Base-by-base conservation (phyloP, 371 early-diverging fungal genomes). In the Mycotypha africana region DNA sequence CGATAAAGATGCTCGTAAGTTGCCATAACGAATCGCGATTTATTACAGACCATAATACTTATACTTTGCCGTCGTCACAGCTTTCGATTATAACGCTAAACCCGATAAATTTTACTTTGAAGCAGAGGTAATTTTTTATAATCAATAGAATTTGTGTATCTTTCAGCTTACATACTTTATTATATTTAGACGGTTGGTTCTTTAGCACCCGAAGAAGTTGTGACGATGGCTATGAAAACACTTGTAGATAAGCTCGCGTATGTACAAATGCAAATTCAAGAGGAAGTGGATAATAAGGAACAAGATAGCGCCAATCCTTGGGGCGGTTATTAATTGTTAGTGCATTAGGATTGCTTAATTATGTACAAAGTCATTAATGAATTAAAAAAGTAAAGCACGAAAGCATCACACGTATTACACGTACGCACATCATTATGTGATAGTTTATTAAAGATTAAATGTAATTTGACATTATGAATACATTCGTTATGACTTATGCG, bases 81-180 rank as follows among this genome's bases (percentile, higher is more conserved):
- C 82, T 44, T 95, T 93, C 49, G 95, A 95, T 63, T 92, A 79
- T 55, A 84, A 82, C 25, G 91, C 88, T 28, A 86, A 86, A 57
- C 91, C 93, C 2, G 83, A 88, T 31, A 70, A 73, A 56, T 97
- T 92, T 55, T 96, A 96, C 57, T 85, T 95, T 56, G 82, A 79
- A 39, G 79, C 94, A 30, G 95, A 97, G 78, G 82, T 84, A 72
- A 59, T 33, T 28, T 28, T n/a, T 23, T 36, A 20, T n/a, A n/a
- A n/a, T n/a, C n/a, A n/a, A 12, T 14, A 14, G 0, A 9, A 21
- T 5, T 4, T 4, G 11, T 12, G 25, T 45, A 14, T 44, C 4
- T 38, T 26, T 23, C 1, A 22, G 14, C 17, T 42, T 14, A 16
- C 21, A 7, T 38, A 22, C 9, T 8, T 25, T 2, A 15, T 3